Evolutionary conservation across 202 grass and related monocot species (phyloP).

Genomic region (Dendrocalamus latiflorus): DNA sequence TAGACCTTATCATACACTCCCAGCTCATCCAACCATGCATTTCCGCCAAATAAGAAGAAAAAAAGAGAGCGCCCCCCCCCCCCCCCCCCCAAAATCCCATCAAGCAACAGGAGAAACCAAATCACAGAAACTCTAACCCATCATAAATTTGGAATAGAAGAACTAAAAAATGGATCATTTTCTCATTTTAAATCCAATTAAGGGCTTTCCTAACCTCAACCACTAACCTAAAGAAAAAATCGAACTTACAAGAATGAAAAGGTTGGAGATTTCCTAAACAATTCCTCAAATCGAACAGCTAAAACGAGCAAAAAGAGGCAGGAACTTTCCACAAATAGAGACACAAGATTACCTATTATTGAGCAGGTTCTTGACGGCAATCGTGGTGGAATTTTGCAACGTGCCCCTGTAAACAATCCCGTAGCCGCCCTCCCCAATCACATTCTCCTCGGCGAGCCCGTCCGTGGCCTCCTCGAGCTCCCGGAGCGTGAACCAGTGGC

Average conservation of each 20-base stretch:
- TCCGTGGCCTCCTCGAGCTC: slow-evolving; percentile 83
- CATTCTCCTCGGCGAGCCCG: slow-evolving; percentile 77
- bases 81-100: too few relatives aligned
- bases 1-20: neutral
- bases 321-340: neutral
- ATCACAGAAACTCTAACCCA: neutral
- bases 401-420: slow-evolving; percentile 79
- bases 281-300: neutral
- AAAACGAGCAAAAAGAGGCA: neutral
- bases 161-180: neutral
- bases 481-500: slow-evolving; percentile 83
- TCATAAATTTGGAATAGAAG: neutral
- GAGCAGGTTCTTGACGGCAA: slow-evolving; percentile 87
- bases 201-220: too few relatives aligned
- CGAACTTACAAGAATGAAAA: neutral
- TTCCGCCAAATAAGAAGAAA: neutral
- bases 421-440: slow-evolving; percentile 85
- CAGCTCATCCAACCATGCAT: neutral
- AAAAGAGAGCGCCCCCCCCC: too few relatives aligned
- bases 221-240: neutral
- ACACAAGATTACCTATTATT: slow-evolving; percentile 60
- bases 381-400: slow-evolving; percentile 48
- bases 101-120: neutral
- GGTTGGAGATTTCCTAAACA: neutral
- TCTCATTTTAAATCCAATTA: neutral